phyloP scores from a whole-genome alignment of 1,284 basidiomycete genomes.

The Austroboletus niveus region DNA sequence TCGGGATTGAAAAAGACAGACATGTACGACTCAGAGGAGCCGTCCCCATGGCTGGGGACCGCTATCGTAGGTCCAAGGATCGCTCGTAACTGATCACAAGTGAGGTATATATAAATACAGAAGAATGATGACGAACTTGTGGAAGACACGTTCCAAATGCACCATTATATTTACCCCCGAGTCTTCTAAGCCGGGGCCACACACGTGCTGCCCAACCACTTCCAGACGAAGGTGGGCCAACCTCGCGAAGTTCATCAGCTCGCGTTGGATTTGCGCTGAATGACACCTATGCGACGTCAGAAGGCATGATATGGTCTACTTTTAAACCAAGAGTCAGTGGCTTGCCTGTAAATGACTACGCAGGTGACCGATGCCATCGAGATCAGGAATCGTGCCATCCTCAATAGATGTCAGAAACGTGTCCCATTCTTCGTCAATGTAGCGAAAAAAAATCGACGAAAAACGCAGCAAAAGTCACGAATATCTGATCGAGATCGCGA shows the following conservation, averaged over 20 bases:
- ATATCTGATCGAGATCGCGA: conserved; percentile 9
- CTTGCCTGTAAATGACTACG: conserved; percentile 6
- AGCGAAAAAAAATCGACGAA: conserved; percentile 10
- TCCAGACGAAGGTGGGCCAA: conserved; percentile 14
- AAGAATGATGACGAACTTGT: conserved; percentile 1
- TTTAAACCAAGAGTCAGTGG: background rate
- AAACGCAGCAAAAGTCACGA: conserved; percentile 6
- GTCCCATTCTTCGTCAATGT: conserved; percentile 4
- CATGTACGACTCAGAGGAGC: conserved; percentile 10
- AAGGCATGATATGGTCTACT: too few species aligned
- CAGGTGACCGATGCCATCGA: conserved; percentile 3
- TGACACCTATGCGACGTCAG: background rate
- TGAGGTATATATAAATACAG: background rate
- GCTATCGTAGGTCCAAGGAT: conserved; percentile 11
- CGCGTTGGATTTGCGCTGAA: conserved; percentile 9
- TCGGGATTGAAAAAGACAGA: conserved; percentile 4
- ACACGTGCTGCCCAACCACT: conserved; percentile 14
- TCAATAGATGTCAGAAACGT: conserved; percentile 3
- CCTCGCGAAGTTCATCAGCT: conserved; percentile 8
- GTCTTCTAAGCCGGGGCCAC: conserved; percentile 13
- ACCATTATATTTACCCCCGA: conserved; percentile 12
- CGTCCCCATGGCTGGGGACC: conserved; percentile 15
- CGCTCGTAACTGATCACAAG: conserved; percentile 1
- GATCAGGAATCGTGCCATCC: conserved; percentile 6
- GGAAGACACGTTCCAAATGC: conserved; percentile 13